Conservation (phyloP, 176 grass and related monocot species). For the Oropetium thomaeum region DNA sequence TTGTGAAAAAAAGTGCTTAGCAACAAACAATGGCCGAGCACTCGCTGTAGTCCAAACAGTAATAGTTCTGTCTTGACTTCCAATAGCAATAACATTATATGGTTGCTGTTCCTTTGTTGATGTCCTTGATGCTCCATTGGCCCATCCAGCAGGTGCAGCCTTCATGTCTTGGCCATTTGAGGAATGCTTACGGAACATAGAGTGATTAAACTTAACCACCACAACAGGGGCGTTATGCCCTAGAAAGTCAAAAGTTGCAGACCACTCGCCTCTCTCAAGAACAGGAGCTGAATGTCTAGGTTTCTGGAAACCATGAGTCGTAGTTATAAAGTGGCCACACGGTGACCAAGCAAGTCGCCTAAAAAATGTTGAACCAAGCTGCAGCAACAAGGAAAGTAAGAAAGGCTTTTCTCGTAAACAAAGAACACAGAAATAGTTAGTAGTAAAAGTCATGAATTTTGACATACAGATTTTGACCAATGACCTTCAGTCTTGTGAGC, state of each 20-base stretch:
- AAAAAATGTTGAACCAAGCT: constrained; percentile 99
- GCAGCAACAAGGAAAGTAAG: constrained; percentile 28
- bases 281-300: constrained; percentile 96
- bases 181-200: constrained; percentile 82
- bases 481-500: constrained; percentile 95
- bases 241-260: constrained; percentile 99
- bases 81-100: constrained; percentile 98
- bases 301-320: constrained; percentile 98
- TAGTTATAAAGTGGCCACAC: constrained; percentile 98
- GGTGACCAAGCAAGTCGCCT: constrained; percentile 92
- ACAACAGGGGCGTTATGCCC: constrained; percentile 92
- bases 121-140: constrained; percentile 79
- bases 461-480: constrained; percentile 91
- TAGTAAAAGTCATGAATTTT: constrained; percentile 17
- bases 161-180: constrained; percentile 62
- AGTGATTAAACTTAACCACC: constrained; percentile 96
- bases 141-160: constrained; percentile 56
- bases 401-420: constrained; percentile 9
- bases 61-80: constrained; percentile 97
- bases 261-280: constrained; percentile 92
- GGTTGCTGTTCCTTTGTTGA: constrained; percentile 70
- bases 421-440: constrained; percentile 15
- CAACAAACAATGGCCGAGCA: constrained; percentile 89
- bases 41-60: constrained; percentile 98
- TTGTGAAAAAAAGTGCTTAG: constrained; percentile 96